Percentiles rank a stretch among this genome's conserved stretches.
These are phyloP conservation scores for Aethionema arabicum DNA, from an alignment of 345 rosid species.

Conservation along the genomic window DNA sequence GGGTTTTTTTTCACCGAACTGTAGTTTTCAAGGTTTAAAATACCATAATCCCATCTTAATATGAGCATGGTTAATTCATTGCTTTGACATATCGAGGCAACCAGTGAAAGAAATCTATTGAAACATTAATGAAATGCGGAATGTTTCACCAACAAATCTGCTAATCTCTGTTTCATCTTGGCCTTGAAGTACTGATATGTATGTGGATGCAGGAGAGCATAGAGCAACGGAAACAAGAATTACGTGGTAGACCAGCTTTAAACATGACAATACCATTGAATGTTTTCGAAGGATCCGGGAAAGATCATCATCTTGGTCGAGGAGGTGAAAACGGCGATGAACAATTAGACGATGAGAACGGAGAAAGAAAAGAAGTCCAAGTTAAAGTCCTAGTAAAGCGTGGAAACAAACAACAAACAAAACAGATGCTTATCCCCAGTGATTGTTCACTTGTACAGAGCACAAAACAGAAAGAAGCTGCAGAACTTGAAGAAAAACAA, in stretches of 20 bases:
- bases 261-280: slow-evolving; percentile 95
- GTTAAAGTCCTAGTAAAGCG: slow-evolving; percentile 97
- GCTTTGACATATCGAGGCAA: no score
- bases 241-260: slow-evolving; percentile 79
- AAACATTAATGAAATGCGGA: background rate
- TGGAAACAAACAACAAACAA: slow-evolving; percentile 94
- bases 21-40: no score
- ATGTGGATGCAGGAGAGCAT: slow-evolving; percentile 80
- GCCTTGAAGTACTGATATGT: slow-evolving; percentile 22
- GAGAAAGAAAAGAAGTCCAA: slow-evolving; percentile 76
- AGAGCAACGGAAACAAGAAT: slow-evolving; percentile 91
- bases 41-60: no score
- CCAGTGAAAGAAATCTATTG: no score
- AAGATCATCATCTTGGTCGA: slow-evolving; percentile 70
- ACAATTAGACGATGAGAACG: slow-evolving; percentile 64
- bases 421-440: slow-evolving; percentile 85
- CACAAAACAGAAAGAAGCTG: slow-evolving; percentile 98
- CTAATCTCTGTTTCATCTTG: background rate
- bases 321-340: slow-evolving; percentile 87
- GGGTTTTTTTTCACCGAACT: no score
- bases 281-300: slow-evolving; percentile 82
- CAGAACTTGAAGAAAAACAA: slow-evolving; percentile 94
- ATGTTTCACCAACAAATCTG: background rate
- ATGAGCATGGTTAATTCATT: slow-evolving; percentile 7
- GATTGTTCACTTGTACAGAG: slow-evolving; percentile 86